Conservation (phyloP, 805 yeast species). For the Suhomyces xylopsoci region DNA sequence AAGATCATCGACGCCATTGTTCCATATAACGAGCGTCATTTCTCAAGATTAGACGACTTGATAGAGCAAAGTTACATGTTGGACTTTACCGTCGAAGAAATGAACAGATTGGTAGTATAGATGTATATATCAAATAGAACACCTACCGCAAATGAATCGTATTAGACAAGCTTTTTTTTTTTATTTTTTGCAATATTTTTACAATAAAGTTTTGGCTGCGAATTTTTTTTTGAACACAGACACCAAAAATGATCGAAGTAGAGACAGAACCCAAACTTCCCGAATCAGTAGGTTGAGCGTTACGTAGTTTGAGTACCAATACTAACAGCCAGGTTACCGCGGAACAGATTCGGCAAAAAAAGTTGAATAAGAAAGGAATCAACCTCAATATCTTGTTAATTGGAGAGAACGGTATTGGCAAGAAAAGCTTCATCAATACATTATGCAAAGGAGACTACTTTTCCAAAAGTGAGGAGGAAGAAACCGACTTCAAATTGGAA, state of each 20-base stretch:
- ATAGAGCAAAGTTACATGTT: slow-evolving; percentile 81
- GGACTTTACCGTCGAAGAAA: slow-evolving; percentile 80
- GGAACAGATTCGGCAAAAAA: slow-evolving; percentile 19
- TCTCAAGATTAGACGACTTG: slow-evolving; percentile 67
- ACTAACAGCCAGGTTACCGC: slow-evolving; percentile 12
- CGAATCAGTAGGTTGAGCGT: neutral
- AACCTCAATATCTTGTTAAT: slow-evolving; percentile 27
- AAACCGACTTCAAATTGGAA: slow-evolving; percentile 10
- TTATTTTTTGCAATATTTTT: neutral
- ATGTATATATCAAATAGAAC: neutral
- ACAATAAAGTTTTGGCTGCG: neutral
- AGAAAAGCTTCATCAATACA: slow-evolving; percentile 77
- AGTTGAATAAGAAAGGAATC: slow-evolving; percentile 19
- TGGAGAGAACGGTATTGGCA: slow-evolving; percentile 51
- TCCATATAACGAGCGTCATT: slow-evolving; percentile 90
- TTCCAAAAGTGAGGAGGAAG: neutral
- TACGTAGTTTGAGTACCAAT: neutral
- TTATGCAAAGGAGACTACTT: slow-evolving; percentile 35
- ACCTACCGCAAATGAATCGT: neutral
- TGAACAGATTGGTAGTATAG: slow-evolving; percentile 38
- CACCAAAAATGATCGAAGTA: neutral
- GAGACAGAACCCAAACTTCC: neutral
- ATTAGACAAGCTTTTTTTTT: neutral
- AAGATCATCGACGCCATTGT: slow-evolving; percentile 68
- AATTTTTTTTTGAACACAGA: neutral